Base-by-base conservation (phyloP, 2,329 filamentous ascomycete genomes). In the Fusarium globosum region DNA sequence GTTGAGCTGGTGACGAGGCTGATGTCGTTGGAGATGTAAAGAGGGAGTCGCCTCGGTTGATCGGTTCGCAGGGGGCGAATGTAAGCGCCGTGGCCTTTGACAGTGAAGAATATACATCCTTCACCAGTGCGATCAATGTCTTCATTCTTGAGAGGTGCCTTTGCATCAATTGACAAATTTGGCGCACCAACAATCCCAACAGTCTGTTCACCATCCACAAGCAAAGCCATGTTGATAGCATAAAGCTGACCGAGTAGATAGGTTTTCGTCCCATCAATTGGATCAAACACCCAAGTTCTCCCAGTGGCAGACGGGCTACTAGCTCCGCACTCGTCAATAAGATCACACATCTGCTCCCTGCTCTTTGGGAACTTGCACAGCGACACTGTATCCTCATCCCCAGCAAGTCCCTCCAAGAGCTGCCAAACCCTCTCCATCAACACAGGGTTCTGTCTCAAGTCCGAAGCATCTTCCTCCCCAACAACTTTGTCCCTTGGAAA, bases 191-290 rank as follows among this genome's bases (percentile, higher is more conserved):
- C 86, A 6, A 86, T 84, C 21, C 85, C 84, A 43, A 89, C 80
- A 4, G 84, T 79, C 76, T 90, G 88, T 64, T 81, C 79, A 7
- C 87, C 86, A 33, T 84, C 86, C 38, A 86, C 81, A 7, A 90
- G 77, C 7, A 90, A 82, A 5, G 83, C 87, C 23, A 89, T 82
- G 65, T 90, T 90, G 79, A 90, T 87, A 63, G 87, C 88, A 72
- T 90, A 90, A 52, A 88, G 84, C 73, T 88, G 81, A 11, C 86
- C 85, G 16, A 82, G 80, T 14, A 90, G 81, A 61, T 88, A 90
- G 2, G 87, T 89, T 80, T 87, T 86, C 5, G 88, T 90, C 13
- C 88, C 88, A 71, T 90, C 88, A 36, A 90, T 90, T 1, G 88
- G 88, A 74, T 90, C 88, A 73, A 90, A 89, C 1, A 90, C 84